Conservation (phyloP, 169 alveolate genomes). For the Perkinsus olseni region DNA sequence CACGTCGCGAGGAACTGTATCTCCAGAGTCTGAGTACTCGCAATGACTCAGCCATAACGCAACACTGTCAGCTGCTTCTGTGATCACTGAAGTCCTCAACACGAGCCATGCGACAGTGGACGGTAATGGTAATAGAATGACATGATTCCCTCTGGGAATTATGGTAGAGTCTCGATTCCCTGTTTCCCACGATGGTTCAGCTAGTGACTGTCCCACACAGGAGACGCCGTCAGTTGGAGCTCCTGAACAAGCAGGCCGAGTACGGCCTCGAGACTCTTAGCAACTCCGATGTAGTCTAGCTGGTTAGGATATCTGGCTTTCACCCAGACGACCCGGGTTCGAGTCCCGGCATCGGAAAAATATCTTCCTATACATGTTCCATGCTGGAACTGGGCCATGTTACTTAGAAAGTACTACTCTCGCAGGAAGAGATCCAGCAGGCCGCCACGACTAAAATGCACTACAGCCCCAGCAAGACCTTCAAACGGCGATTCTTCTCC, state of each 20-base stretch:
- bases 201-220: not conserved
- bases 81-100: too few relatives aligned
- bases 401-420: too few relatives aligned
- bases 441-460: too few relatives aligned
- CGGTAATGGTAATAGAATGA: not conserved
- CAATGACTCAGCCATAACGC: too few relatives aligned
- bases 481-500: not conserved
- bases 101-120: too few relatives aligned
- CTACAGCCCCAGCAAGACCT: not conserved
- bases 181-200: not conserved
- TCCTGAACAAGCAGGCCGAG: not conserved
- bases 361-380: not conserved
- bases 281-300: conserved; percentile 71
- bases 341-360: conserved; percentile 90
- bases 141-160: not conserved
- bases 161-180: not conserved
- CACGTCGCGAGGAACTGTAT: too few relatives aligned
- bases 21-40: too few relatives aligned
- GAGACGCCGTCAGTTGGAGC: not conserved
- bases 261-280: not conserved
- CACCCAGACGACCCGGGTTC: conserved; percentile 97
- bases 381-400: too few relatives aligned
- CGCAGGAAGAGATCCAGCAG: too few relatives aligned
- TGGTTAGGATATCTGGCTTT: conserved; percentile 91
- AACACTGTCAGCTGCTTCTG: too few relatives aligned